Percentiles rank a stretch among this genome's conserved stretches.
Evolutionary conservation across 2,329 filamentous ascomycete species (phyloP).

Genomic region (Biscogniauxia sp.): DNA sequence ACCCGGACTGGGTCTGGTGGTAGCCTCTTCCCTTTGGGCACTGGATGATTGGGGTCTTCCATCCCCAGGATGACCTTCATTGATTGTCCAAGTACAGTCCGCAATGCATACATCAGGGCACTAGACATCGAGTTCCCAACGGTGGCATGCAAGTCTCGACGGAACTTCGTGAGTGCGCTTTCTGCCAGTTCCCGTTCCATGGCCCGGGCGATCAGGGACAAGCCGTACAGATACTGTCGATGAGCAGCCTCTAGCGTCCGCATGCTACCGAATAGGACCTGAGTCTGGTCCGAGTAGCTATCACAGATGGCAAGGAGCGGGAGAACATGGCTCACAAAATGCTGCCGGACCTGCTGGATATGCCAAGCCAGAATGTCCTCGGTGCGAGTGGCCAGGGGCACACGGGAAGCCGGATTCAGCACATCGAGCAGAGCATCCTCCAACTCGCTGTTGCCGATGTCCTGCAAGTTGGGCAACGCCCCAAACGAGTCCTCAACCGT

Average conservation of each 20-base stretch:
- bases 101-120: slow-evolving; percentile 53
- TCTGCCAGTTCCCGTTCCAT: slow-evolving; percentile 39
- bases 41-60: slow-evolving; percentile 4
- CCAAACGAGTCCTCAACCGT: slow-evolving; percentile 55
- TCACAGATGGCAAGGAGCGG: slow-evolving; percentile 52
- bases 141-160: slow-evolving; percentile 61
- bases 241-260: slow-evolving; percentile 59
- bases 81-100: slow-evolving; percentile 52
- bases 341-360: slow-evolving; percentile 57
- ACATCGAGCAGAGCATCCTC: slow-evolving; percentile 52
- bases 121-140: slow-evolving; percentile 61
- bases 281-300: slow-evolving; percentile 39
- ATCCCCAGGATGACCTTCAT: slow-evolving; percentile 49
- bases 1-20: slow-evolving; percentile 29
- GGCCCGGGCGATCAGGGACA: slow-evolving; percentile 50
- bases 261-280: slow-evolving; percentile 52
- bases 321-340: slow-evolving; percentile 59
- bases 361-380: slow-evolving; percentile 61
- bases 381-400: slow-evolving; percentile 50
- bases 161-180: slow-evolving; percentile 49
- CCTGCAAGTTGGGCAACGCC: slow-evolving; percentile 41
- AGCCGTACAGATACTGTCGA: slow-evolving; percentile 54
- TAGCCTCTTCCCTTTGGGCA: slow-evolving; percentile 9
- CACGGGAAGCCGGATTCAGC: slow-evolving; percentile 43
- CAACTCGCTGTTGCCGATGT: slow-evolving; percentile 44